Percentiles rank a stretch among this genome's conserved stretches.
phyloP scores from a whole-genome alignment of 306 rosid species.

The Quercus alba region DNA sequence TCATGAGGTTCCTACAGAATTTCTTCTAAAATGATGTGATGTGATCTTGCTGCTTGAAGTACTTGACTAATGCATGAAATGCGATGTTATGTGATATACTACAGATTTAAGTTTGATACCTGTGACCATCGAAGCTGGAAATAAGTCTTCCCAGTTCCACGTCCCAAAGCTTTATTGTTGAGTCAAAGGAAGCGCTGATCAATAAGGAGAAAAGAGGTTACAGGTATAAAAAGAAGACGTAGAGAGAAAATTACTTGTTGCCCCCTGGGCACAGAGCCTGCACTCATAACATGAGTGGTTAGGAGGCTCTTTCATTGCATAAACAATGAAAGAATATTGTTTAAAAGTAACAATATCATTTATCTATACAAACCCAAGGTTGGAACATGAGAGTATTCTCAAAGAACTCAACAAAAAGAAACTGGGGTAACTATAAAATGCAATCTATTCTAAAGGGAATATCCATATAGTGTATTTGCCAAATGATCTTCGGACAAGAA shows the following conservation, averaged over 20 bases:
- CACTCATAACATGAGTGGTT: neutral
- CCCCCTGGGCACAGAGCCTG: neutral
- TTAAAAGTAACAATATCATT: neutral
- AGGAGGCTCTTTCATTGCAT: neutral
- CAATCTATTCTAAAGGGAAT: neutral
- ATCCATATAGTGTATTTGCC: neutral
- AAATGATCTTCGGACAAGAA: neutral
- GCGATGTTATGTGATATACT: neutral
- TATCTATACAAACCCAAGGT: neutral
- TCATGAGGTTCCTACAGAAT: too few species aligned
- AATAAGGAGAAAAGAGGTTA: neutral
- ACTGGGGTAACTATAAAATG: neutral
- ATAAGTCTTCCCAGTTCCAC: conserved; percentile 55
- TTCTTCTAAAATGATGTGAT: neutral
- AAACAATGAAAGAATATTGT: neutral
- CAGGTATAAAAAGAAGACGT: neutral
- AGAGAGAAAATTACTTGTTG: neutral
- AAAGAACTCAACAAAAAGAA: neutral
- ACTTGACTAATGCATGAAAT: neutral
- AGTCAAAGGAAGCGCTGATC: conserved; percentile 65
- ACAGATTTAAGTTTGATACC: conserved; percentile 30
- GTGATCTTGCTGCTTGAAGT: neutral
- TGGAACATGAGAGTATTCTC: neutral
- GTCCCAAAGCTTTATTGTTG: conserved; percentile 60
- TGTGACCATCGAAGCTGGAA: conserved; percentile 55